Base-by-base conservation (phyloP, 2,329 filamentous ascomycete species). In the Xylariaceae sp. region DNA sequence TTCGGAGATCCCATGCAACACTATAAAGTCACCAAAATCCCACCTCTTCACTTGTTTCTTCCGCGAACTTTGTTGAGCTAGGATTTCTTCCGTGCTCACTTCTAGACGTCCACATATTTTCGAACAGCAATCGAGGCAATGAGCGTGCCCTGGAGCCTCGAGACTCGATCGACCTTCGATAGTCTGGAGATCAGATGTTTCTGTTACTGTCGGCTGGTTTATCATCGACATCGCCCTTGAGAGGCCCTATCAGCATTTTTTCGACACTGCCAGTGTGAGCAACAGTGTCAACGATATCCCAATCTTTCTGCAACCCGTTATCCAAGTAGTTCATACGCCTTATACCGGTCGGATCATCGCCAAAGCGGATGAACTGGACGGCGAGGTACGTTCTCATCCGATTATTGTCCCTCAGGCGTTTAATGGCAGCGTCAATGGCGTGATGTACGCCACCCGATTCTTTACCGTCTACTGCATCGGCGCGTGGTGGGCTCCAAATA, bases 331-430 rank as follows among this genome's bases (percentile, higher is more conserved):
- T 10, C 33, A 36, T 10, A 36, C 33, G 33, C 14, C 14, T 36
- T 10, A 10, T 36, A 36, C 33, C 33, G 14, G 14, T 14, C 33
- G 10, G 10, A 36, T 14, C 14, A 10, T 36, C 33, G 14, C 33
- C 45, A 14, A 54, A 45, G 13, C 44, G 38, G 2, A 47, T 48
- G 31, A 53, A 53, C 17, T 49, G 47, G 17, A 53, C 50, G 6
- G 44, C 46, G 5, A 53, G 46, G 38, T 34, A 48, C 1, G 28
- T 17, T n/a, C 50, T 48, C 9, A 28, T 16, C 1, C 6, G 12
- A 2, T 22, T 18, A 2, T 16, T n/a, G 0, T 11, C 6, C 11
- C 42, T 16, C 12, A 53, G 41, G 1, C 19, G 4, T 16, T 31
- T n/a, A 10, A 48, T 36, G 2, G 31, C 36, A 3, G 40, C 31